Evolutionary conservation across 148 eudicot genomes (phyloP).

Genomic region (Nepenthes gracilis): DNA sequence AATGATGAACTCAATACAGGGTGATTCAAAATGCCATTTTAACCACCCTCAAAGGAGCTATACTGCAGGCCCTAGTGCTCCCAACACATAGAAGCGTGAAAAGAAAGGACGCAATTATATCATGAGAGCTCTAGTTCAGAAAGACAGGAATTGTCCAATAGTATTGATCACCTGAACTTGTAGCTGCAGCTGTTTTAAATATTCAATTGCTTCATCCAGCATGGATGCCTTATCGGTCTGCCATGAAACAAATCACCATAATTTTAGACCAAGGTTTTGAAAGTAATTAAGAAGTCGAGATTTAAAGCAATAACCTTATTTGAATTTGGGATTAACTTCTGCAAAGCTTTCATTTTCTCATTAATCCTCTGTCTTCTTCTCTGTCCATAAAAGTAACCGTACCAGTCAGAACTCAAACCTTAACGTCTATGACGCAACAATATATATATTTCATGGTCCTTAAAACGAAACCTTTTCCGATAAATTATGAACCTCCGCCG

Average conservation of each 20-base stretch:
- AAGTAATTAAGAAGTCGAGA: too few species aligned
- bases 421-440: neutral
- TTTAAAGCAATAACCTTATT: constrained; percentile 4
- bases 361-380: constrained; percentile 10
- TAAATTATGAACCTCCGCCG: constrained; percentile 81
- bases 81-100: too few species aligned
- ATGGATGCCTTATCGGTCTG: constrained; percentile 70
- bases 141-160: neutral
- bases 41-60: too few species aligned
- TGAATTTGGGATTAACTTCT: constrained; percentile 7
- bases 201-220: constrained; percentile 71
- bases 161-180: constrained; percentile 46
- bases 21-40: too few species aligned
- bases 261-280: too few species aligned
- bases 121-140: too few species aligned
- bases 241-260: neutral
- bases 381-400: neutral
- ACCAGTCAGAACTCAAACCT: neutral
- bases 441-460: neutral
- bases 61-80: too few species aligned
- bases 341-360: constrained; percentile 11
- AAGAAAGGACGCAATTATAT: too few species aligned
- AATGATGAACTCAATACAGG: too few species aligned
- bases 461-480: constrained; percentile 60
- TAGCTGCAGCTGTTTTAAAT: constrained; percentile 56